phyloP scores from a whole-genome alignment of 2,329 filamentous ascomycete genomes.

The Aspergillus awamori region DNA sequence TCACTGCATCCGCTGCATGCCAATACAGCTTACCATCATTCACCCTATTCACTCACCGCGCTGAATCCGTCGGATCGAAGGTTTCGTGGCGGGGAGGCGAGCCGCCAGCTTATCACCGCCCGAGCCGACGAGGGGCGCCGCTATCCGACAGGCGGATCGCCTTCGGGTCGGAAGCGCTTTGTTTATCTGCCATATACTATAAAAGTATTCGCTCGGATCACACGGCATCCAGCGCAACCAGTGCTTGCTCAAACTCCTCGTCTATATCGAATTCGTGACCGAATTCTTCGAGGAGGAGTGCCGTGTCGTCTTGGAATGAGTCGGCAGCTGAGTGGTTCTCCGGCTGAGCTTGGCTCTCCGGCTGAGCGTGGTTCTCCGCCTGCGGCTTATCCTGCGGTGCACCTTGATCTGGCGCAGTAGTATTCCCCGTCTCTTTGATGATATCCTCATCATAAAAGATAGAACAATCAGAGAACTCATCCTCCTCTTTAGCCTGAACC shows the following conservation, averaged over 20 bases:
- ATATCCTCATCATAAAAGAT: conserved; percentile 36
- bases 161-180: conserved; percentile 28
- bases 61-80: conserved; percentile 13
- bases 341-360: background rate
- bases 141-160: conserved; percentile 27
- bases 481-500: conserved; percentile 23
- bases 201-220: conserved; percentile 14
- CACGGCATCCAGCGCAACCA: conserved; percentile 21
- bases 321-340: conserved; percentile 20
- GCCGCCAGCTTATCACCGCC: conserved; percentile 16
- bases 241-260: conserved; percentile 25
- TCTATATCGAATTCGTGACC: conserved; percentile 24
- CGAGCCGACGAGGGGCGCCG: conserved; percentile 21
- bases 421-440: conserved; percentile 27
- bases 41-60: background rate
- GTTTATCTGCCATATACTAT: background rate
- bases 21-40: conserved; percentile 1
- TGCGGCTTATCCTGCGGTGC: no score
- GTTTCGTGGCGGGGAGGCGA: background rate
- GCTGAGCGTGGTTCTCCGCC: background rate
- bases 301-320: conserved; percentile 42
- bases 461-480: conserved; percentile 40
- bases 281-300: conserved; percentile 32
- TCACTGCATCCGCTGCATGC: background rate
- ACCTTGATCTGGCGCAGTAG: background rate